A percentile compares a stretch with the other conserved stretches of the same genome.
These are phyloP conservation scores for Aspergillus sp. DNA, from an alignment of 2,329 filamentous ascomycete species.

Conservation along the genomic window DNA sequence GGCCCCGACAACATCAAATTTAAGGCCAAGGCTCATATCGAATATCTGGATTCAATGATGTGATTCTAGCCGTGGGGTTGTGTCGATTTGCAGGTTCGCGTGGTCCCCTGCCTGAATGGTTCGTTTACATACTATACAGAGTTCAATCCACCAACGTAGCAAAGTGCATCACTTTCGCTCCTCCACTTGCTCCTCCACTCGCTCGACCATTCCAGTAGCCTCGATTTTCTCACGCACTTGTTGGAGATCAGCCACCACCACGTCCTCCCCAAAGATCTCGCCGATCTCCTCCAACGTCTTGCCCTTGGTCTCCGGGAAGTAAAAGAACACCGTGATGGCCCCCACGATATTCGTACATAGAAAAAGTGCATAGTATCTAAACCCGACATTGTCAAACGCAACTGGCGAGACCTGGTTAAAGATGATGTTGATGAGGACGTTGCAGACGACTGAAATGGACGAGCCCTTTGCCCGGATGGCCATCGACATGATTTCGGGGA, in stretches of 20 bases:
- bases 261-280: constrained; percentile 25
- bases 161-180: no score
- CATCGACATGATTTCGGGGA: constrained; percentile 25
- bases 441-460: constrained; percentile 29
- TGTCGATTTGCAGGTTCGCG: not conserved
- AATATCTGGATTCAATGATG: not conserved
- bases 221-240: no score
- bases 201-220: no score
- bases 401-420: constrained; percentile 28
- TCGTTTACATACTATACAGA: not conserved
- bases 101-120: not conserved
- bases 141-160: not conserved
- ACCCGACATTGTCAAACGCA: no score
- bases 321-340: constrained; percentile 13
- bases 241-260: not conserved
- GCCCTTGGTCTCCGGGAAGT: constrained; percentile 25
- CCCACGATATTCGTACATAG: constrained; percentile 25
- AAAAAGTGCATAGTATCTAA: no score
- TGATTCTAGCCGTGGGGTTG: not conserved
- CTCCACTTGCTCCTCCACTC: no score
- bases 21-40: not conserved
- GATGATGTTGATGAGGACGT: constrained; percentile 30
- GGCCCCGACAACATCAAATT: no score
- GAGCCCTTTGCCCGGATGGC: constrained; percentile 26
- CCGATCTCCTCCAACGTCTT: constrained; percentile 20